Evolutionary conservation across 768 basidiomycete species (phyloP).

Genomic region (Podaxis sp.): DNA sequence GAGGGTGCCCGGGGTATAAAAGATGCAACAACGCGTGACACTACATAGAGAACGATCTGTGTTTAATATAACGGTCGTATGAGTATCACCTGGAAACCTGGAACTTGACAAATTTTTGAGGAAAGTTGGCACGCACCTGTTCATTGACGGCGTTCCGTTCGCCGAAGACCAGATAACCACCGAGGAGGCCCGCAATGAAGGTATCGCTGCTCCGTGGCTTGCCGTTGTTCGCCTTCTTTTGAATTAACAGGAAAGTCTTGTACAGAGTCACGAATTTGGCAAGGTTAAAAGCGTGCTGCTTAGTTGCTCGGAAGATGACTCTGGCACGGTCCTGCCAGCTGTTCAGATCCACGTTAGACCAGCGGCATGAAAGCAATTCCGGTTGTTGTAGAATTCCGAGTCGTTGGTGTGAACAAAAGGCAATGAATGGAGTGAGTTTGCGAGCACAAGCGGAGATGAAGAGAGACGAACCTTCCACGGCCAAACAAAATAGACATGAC

Average conservation of each 20-base stretch:
- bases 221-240: conserved; percentile 75
- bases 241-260: conserved; percentile 80
- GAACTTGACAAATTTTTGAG: not conserved
- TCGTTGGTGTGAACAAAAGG: not conserved
- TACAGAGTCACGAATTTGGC: conserved; percentile 93
- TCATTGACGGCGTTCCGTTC: conserved; percentile 86
- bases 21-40: conserved; percentile 87
- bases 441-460: conserved; percentile 2
- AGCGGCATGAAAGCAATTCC: not conserved
- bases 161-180: conserved; percentile 88
- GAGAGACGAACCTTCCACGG: conserved; percentile 71
- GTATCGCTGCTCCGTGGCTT: conserved; percentile 81
- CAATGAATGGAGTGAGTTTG: conserved; percentile 8
- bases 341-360: not conserved
- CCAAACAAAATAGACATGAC: conserved; percentile 96
- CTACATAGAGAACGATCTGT: conserved; percentile 95
- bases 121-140: conserved; percentile 52
- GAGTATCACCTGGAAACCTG: not conserved
- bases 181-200: conserved; percentile 88
- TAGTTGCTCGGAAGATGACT: conserved; percentile 79
- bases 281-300: conserved; percentile 86
- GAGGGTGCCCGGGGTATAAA: conserved; percentile 77
- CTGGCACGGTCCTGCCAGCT: conserved; percentile 71
- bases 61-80: conserved; percentile 11
- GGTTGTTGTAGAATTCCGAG: not conserved